Evolutionary conservation across 2,329 filamentous ascomycete species (phyloP).

Genomic region (Exserohilum rostratum): DNA sequence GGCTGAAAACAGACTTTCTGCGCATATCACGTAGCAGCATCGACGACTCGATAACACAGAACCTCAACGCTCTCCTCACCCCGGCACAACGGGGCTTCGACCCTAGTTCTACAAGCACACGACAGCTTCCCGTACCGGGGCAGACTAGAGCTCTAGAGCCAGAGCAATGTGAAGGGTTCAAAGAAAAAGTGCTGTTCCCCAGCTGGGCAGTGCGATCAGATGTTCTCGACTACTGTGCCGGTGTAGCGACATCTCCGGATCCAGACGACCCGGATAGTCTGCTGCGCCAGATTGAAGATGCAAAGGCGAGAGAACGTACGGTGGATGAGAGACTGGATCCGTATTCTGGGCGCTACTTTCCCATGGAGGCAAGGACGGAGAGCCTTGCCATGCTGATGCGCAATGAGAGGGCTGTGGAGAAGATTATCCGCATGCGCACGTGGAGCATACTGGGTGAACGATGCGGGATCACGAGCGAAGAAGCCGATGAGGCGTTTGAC

Average conservation of each 20-base stretch:
- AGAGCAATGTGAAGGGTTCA: constrained; percentile 72
- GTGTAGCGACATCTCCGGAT: constrained; percentile 85
- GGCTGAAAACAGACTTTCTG: constrained; percentile 74
- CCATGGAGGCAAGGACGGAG: constrained; percentile 79
- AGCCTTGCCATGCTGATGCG: constrained; percentile 73
- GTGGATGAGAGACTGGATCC: constrained; percentile 91
- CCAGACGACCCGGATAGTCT: constrained; percentile 82
- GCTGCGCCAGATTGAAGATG: constrained; percentile 71
- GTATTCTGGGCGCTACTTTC: constrained; percentile 84
- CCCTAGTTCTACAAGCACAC: constrained; percentile 73
- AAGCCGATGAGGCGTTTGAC: constrained; percentile 48
- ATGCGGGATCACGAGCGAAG: constrained; percentile 64
- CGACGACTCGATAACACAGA: constrained; percentile 92
- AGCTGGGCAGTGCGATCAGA: constrained; percentile 85
- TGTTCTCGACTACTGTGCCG: constrained; percentile 85
- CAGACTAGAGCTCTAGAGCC: constrained; percentile 63
- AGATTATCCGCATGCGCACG: constrained; percentile 78
- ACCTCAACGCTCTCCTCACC: constrained; percentile 85
- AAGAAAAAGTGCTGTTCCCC: constrained; percentile 79
- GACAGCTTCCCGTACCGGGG: constrained; percentile 57
- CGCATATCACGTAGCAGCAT: constrained; percentile 81
- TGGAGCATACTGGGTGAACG: constrained; percentile 80
- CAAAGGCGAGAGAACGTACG: constrained; percentile 71
- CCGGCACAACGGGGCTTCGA: constrained; percentile 77
- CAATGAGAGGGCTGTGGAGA: constrained; percentile 77